phyloP scores from a whole-genome alignment of 2,329 filamentous ascomycete species.

The Fusarium nanum region DNA sequence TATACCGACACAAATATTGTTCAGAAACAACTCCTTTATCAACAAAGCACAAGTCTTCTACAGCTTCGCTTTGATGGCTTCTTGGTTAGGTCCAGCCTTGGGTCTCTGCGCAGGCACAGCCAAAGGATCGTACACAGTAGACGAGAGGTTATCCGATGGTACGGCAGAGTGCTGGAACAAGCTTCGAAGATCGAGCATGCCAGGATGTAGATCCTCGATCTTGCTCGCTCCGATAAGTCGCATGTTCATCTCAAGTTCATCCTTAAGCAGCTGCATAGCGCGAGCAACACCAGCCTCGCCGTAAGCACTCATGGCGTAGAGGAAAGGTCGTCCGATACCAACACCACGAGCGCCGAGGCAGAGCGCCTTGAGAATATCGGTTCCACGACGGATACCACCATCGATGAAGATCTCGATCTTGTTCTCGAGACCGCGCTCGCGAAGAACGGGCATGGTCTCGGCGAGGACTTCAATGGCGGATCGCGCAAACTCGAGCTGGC shows the following conservation, averaged over 20 bases:
- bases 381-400: conserved; percentile 88
- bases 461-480: conserved; percentile 91
- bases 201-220: conserved; percentile 82
- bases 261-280: conserved; percentile 91
- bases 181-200: conserved; percentile 81
- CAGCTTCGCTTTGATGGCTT: conserved; percentile 57
- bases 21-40: conserved; percentile 9
- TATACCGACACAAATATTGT: conserved; percentile 16
- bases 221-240: conserved; percentile 83
- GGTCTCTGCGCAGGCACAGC: conserved; percentile 63
- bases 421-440: conserved; percentile 76
- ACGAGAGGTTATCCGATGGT: conserved; percentile 61
- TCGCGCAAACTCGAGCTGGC: conserved; percentile 91
- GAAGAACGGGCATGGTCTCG: conserved; percentile 90
- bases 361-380: conserved; percentile 94
- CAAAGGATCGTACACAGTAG: conserved; percentile 65
- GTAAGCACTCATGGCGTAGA: conserved; percentile 96
- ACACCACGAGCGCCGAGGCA: conserved; percentile 93
- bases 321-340: conserved; percentile 92
- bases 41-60: conserved; percentile 47
- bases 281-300: conserved; percentile 87
- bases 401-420: conserved; percentile 91
- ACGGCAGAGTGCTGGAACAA: conserved; percentile 66
- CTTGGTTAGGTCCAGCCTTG: conserved; percentile 46
- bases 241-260: conserved; percentile 99